phyloP scores from a whole-genome alignment of 768 basidiomycete genomes.

The Panaeolus papilionaceus region DNA sequence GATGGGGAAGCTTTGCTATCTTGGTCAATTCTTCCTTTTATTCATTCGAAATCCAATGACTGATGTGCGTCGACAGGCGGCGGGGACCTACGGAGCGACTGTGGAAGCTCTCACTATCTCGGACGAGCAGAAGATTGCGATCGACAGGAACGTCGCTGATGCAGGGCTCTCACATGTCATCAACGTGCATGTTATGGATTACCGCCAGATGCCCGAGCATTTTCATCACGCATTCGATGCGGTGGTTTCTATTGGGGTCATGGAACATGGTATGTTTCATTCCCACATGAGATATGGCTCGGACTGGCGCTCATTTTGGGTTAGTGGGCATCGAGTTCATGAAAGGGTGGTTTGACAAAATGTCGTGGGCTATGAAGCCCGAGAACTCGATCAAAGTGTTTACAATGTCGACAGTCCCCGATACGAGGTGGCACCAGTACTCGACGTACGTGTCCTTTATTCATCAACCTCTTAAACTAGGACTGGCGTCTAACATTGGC shows the following conservation, averaged over 20 bases:
- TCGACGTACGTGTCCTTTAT: conserved; percentile 16
- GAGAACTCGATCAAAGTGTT: conserved; percentile 24
- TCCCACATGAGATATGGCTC: not conserved
- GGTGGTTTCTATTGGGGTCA: conserved; percentile 23
- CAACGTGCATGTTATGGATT: conserved; percentile 23
- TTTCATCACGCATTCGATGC: conserved; percentile 25
- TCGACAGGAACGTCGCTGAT: conserved; percentile 20
- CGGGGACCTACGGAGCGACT: conserved; percentile 22
- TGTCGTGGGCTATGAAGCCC: conserved; percentile 24
- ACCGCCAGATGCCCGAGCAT: conserved; percentile 20
- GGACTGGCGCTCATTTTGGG: not conserved
- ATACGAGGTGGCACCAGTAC: conserved; percentile 19
- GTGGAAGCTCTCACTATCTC: conserved; percentile 22
- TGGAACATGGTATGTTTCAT: conserved; percentile 22
- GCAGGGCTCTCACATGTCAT: conserved; percentile 22
- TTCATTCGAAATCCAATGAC: not conserved
- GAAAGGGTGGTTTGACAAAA: conserved; percentile 21
- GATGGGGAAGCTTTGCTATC: conserved; percentile 25
- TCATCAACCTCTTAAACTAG: not conserved
- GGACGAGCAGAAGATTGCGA: conserved; percentile 19
- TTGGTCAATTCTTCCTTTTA: conserved; percentile 3
- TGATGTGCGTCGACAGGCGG: conserved; percentile 8
- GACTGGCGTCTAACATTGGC: not conserved
- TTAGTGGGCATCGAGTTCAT: conserved; percentile 23
- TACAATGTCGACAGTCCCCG: conserved; percentile 23